phyloP scores from a whole-genome alignment of 768 basidiomycete genomes.

The Podaxis carcinomalis region DNA sequence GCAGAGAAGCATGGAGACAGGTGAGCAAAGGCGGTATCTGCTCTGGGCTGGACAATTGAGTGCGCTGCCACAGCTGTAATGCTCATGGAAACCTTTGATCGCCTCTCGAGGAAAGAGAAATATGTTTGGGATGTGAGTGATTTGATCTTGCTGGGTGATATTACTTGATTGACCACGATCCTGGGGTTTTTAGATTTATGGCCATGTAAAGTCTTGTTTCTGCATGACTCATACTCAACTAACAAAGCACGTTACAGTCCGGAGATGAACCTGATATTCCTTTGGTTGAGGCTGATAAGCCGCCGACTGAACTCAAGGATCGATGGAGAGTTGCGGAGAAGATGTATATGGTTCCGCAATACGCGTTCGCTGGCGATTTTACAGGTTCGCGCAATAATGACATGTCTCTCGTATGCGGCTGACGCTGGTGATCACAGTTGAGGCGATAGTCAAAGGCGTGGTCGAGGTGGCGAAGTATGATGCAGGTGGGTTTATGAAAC shows the following conservation, averaged over 20 bases:
- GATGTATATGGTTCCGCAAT: slow-evolving; percentile 65
- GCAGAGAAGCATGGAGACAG: slow-evolving; percentile 61
- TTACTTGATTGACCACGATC: neutral
- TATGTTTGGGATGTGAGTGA: slow-evolving; percentile 71
- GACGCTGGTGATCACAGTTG: slow-evolving; percentile 34
- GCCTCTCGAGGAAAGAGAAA: slow-evolving; percentile 60
- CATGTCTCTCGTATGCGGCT: neutral
- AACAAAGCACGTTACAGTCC: slow-evolving; percentile 33
- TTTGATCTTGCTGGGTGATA: neutral
- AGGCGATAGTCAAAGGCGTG: slow-evolving; percentile 63
- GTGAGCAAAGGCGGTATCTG: slow-evolving; percentile 24
- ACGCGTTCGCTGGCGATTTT: slow-evolving; percentile 64
- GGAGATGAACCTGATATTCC: slow-evolving; percentile 58
- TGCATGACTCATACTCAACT: neutral
- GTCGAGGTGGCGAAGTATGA: slow-evolving; percentile 56
- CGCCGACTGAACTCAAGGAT: slow-evolving; percentile 49
- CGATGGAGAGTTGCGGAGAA: slow-evolving; percentile 68
- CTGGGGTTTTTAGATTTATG: slow-evolving; percentile 43
- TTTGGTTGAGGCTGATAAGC: slow-evolving; percentile 45
- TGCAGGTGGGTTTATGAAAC: slow-evolving; percentile 34
- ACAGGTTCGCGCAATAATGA: slow-evolving; percentile 36
- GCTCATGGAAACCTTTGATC: slow-evolving; percentile 70
- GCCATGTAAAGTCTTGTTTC: slow-evolving; percentile 42
- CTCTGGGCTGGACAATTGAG: neutral
- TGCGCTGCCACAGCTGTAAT: slow-evolving; percentile 48